Conservation (phyloP, 768 basidiomycete genomes). For the Phlebiopsis flavidoalba region DNA sequence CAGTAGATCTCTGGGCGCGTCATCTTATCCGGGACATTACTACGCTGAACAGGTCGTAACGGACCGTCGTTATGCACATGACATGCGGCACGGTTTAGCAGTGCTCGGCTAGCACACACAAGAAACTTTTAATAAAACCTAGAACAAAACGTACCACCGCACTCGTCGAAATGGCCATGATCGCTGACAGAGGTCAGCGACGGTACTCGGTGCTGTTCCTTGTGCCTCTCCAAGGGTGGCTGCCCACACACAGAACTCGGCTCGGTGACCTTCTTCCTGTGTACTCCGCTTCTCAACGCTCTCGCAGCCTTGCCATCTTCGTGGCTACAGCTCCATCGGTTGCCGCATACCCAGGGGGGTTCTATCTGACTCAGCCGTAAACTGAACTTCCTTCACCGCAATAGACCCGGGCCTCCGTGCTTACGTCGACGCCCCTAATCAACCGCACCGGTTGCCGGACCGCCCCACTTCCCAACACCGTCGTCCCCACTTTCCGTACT, state of each 20-base stretch:
- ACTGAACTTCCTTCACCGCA: slow-evolving; percentile 98
- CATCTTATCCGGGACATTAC: slow-evolving; percentile 99
- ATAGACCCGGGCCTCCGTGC: slow-evolving; percentile 78
- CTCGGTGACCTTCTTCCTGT: slow-evolving; percentile 99
- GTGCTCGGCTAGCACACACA: background rate
- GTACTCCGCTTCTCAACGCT: slow-evolving; percentile 94
- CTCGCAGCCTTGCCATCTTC: slow-evolving; percentile 84
- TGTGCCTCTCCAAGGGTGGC: slow-evolving; percentile 88
- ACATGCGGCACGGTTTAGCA: slow-evolving; percentile 47
- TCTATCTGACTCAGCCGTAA: too few relatives aligned
- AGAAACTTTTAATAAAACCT: slow-evolving; percentile 9
- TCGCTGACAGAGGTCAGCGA: slow-evolving; percentile 98
- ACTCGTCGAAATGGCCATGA: slow-evolving; percentile 98
- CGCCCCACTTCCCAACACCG: slow-evolving; percentile 95
- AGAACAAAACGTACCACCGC: too few relatives aligned
- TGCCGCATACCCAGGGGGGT: too few relatives aligned
- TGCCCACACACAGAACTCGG: slow-evolving; percentile 99
- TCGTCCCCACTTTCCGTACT: slow-evolving; percentile 98
- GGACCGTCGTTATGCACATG: slow-evolving; percentile 99
- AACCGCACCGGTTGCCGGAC: slow-evolving; percentile 98
- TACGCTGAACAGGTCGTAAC: slow-evolving; percentile 95
- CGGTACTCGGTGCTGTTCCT: slow-evolving; percentile 96
- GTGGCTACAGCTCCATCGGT: too few relatives aligned
- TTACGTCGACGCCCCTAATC: slow-evolving; percentile 80
- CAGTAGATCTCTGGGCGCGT: slow-evolving; percentile 97